These are phyloP conservation scores for Populus trichocarpa DNA, from an alignment of 441 rosid species.

Conservation along the genomic window DNA sequence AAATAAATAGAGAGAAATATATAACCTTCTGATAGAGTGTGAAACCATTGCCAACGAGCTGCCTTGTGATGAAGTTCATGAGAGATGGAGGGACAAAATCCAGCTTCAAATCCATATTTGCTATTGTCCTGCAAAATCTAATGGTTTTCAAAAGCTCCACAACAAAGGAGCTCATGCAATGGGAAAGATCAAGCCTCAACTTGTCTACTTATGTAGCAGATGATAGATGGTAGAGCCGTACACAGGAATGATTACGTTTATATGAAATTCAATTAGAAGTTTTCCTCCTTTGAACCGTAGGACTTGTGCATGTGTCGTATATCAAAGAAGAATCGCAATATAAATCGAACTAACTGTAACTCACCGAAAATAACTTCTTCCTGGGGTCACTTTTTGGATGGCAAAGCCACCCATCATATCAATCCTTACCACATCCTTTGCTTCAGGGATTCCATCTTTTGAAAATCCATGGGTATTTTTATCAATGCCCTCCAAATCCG, in stretches of 20 bases:
- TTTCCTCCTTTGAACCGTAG: neutral
- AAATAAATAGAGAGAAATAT: neutral
- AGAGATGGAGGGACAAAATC: constrained; percentile 86
- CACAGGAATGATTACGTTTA: neutral
- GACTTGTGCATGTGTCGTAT: neutral
- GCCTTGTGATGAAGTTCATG: constrained; percentile 83
- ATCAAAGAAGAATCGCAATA: neutral
- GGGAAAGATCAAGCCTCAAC: neutral
- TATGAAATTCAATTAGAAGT: neutral
- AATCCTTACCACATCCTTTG: constrained; percentile 65
- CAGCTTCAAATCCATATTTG: constrained; percentile 75
- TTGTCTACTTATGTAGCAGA: neutral
- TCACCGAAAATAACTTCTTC: constrained; percentile 84
- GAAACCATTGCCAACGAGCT: constrained; percentile 88
- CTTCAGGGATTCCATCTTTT: constrained; percentile 56
- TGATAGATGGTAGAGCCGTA: neutral
- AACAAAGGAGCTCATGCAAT: constrained; percentile 1
- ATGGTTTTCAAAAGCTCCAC: constrained; percentile 12
- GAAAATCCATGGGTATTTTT: constrained; percentile 49
- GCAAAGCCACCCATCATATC: constrained; percentile 93
- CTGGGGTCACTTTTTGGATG: constrained; percentile 66
- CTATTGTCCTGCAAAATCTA: constrained; percentile 60
- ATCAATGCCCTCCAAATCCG: constrained; percentile 60
- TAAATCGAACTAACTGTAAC: constrained; percentile 6
- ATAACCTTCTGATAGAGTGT: constrained; percentile 79